Conservation (phyloP, 2,329 filamentous ascomycete genomes). For the Catunica adiposa region DNA sequence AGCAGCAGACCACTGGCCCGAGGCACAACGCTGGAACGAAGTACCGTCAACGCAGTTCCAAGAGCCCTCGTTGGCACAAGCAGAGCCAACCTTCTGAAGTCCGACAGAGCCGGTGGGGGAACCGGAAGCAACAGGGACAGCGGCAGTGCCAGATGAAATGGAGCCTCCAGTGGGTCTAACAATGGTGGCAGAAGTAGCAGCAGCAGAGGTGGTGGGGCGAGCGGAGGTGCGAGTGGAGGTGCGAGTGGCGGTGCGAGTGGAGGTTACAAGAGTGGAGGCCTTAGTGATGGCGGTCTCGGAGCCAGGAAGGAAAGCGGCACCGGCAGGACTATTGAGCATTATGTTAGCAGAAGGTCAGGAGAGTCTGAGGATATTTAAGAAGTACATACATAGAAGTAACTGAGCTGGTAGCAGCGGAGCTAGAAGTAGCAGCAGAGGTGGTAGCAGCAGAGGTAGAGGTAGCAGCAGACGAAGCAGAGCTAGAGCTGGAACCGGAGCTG, state of each 20-base stretch:
- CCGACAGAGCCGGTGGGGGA: conserved; percentile 16
- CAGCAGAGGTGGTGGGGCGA: conserved; percentile 17
- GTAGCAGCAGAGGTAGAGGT: conserved; percentile 5
- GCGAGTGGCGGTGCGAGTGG: conserved; percentile 15
- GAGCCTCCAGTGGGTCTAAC: conserved; percentile 15
- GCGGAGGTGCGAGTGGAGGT: conserved; percentile 16
- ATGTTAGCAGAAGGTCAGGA: neutral
- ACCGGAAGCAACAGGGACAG: conserved; percentile 16
- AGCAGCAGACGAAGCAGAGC: conserved; percentile 13
- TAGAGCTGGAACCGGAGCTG: conserved; percentile 9
- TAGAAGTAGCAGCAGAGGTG: conserved; percentile 17
- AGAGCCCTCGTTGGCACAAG: conserved; percentile 36
- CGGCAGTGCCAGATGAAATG: conserved; percentile 17
- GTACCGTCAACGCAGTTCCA: conserved; percentile 41
- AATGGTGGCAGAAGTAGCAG: conserved; percentile 18
- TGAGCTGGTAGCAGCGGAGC: conserved; percentile 15
- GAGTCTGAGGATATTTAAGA: neutral
- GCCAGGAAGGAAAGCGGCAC: conserved; percentile 27
- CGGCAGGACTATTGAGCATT: conserved; percentile 20
- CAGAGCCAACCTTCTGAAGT: conserved; percentile 22
- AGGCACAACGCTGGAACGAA: conserved; percentile 47
- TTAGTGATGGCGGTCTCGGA: conserved; percentile 12
- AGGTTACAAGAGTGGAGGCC: conserved; percentile 18
- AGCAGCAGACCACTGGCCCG: conserved; percentile 34
- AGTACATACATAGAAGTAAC: conserved; percentile 18